These are phyloP conservation scores for Calophaca sinica DNA, from an alignment of 306 rosid species.

Conservation along the genomic window DNA sequence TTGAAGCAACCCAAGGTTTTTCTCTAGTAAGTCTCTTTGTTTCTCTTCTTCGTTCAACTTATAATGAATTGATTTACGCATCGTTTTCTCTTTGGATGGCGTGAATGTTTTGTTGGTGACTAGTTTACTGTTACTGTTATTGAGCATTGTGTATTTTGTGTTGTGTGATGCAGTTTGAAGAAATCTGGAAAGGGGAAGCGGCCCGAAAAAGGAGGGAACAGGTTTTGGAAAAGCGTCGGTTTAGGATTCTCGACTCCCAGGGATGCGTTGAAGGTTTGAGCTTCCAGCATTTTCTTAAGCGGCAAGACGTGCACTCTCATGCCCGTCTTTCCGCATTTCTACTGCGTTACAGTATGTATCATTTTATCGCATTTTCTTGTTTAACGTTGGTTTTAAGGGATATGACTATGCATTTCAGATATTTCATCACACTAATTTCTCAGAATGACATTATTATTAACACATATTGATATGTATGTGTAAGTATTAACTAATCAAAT, in stretches of 20 bases:
- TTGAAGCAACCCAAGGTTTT: constrained; percentile 70
- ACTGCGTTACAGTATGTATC: no score
- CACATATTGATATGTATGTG: no score
- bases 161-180: neutral
- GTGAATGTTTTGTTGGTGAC: neutral
- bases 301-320: no score
- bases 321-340: no score
- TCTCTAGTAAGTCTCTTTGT: neutral
- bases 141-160: neutral
- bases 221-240: constrained; percentile 65
- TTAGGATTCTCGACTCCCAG: constrained; percentile 74
- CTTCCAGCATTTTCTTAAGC: neutral
- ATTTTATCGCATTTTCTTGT: no score
- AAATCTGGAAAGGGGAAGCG: constrained; percentile 16
- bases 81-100: neutral
- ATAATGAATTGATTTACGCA: neutral
- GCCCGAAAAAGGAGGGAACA: constrained; percentile 68
- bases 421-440: no score
- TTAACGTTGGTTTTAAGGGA: no score
- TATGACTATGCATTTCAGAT: no score
- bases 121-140: neutral
- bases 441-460: no score
- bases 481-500: no score
- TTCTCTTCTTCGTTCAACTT: no score
- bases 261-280: constrained; percentile 65